These are phyloP conservation scores for Crepidotus sp. DNA, from an alignment of 1,284 basidiomycete genomes.

Conservation along the genomic window DNA sequence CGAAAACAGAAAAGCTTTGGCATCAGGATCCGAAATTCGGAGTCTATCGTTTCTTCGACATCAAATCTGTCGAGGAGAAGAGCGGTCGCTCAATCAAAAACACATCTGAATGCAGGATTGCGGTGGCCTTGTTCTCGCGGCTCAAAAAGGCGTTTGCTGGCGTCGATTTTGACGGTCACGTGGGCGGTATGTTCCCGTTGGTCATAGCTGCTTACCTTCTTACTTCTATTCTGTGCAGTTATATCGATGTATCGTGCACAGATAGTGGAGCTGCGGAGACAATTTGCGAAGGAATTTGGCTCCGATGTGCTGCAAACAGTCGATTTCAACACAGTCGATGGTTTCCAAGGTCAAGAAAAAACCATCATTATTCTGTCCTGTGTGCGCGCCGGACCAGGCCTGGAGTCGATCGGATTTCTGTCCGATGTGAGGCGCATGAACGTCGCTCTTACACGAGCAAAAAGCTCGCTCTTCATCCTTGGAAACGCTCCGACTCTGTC, in stretches of 20 bases:
- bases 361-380: conserved; percentile 94
- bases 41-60: conserved; percentile 86
- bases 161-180: conserved; percentile 64
- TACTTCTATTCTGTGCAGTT: conserved; percentile 28
- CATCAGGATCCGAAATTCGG: conserved; percentile 76
- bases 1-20: conserved; percentile 82
- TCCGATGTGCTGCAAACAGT: conserved; percentile 63
- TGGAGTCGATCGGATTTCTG: conserved; percentile 82
- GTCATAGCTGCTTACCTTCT: neutral
- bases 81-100: conserved; percentile 74
- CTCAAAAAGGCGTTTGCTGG: conserved; percentile 59
- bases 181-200: conserved; percentile 42
- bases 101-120: conserved; percentile 65
- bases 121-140: conserved; percentile 73
- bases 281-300: conserved; percentile 72
- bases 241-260: conserved; percentile 97
- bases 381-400: conserved; percentile 81
- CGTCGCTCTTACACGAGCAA: conserved; percentile 93
- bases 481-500: conserved; percentile 86
- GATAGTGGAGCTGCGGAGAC: conserved; percentile 65
- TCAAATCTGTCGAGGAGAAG: conserved; percentile 55
- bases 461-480: conserved; percentile 89
- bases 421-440: conserved; percentile 89
- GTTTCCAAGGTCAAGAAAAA: conserved; percentile 97
- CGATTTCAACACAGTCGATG: conserved; percentile 97